Evolutionary conservation across 2,329 filamentous ascomycete species (phyloP), one percentile per base, ranked within the genome.

Genomic region (Penicillium sp.): DNA sequence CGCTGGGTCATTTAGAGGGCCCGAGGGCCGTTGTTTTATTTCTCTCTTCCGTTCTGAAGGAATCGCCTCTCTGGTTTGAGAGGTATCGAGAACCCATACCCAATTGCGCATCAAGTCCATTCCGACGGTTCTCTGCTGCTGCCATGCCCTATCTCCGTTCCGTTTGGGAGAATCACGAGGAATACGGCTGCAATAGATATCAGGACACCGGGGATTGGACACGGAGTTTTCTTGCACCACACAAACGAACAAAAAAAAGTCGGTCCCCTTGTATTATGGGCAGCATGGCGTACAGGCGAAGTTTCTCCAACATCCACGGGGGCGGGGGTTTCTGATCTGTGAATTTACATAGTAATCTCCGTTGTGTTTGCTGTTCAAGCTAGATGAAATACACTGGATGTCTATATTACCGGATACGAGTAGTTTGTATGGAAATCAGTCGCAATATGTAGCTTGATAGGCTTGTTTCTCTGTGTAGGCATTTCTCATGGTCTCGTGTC

Each of bases 1-100:
- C 81, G 92, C 64, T 86, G 83, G 83, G 81, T 79, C 30, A 77
- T 77, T 48, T 78, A 67, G 68, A 33, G 18, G 24, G 5, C n/a
- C 40, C 20, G 36, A 39, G 18, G 4, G n/a, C 18, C 25, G 27
- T 24, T 18, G 14, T 50, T 31, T 43, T 35, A 30, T 7, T 14
- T 36, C 38, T 28, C 25, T 30, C 28, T 24, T 46, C 24, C 25
- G 25, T 46, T 35, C 30, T 27, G 18, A 42, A 38, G 4, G 8
- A 25, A 20, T 22, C 24, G n/a, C 20, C 16, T 31, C 28, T 41
- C 22, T 41, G 7, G 4, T 27, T 27, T 27, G 46, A 44, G 44
- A 49, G 30, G 36, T 31, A 31, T n/a, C 20, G 46, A 44, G 33
- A 53, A 44, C 42, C 27, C 46, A 53, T 53, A 53, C 50, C 54